Evolutionary conservation across 192 early-diverging fungal genomes (phyloP).

Genomic region (Coemansia sp.): DNA sequence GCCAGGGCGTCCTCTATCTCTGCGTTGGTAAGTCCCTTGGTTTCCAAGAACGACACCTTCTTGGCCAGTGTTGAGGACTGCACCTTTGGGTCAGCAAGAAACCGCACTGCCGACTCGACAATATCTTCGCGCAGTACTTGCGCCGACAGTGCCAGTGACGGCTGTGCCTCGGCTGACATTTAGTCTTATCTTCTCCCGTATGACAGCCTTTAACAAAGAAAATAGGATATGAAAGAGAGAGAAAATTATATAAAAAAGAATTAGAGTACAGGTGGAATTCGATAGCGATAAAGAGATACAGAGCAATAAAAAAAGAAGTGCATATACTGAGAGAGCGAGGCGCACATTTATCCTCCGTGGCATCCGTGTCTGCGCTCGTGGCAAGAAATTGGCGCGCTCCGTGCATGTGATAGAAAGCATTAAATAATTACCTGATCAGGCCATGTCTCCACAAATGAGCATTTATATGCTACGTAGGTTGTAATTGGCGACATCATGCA

Average conservation of each 20-base stretch:
- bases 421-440: neutral
- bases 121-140: slow-evolving; percentile 64
- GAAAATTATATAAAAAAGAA: neutral
- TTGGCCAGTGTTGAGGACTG: slow-evolving; percentile 85
- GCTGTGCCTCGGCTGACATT: slow-evolving; percentile 32
- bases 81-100: slow-evolving; percentile 92
- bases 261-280: neutral
- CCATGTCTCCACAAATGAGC: neutral
- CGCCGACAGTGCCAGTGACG: slow-evolving; percentile 6
- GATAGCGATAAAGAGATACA: neutral
- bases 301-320: neutral
- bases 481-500: neutral
- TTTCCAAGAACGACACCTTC: slow-evolving; percentile 92
- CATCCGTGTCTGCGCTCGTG: neutral
- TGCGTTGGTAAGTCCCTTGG: slow-evolving; percentile 86
- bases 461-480: neutral
- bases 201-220: neutral
- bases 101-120: slow-evolving; percentile 82
- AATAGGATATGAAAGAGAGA: neutral
- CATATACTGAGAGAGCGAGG: neutral
- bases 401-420: neutral
- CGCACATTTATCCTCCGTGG: neutral
- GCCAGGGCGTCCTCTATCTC: slow-evolving; percentile 91
- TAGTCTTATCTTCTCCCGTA: neutral
- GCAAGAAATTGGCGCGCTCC: neutral